Percentiles rank a stretch among this genome's conserved stretches.
Conservation (phyloP, 345 rosid species). For the Rhizophora mangle region DNA sequence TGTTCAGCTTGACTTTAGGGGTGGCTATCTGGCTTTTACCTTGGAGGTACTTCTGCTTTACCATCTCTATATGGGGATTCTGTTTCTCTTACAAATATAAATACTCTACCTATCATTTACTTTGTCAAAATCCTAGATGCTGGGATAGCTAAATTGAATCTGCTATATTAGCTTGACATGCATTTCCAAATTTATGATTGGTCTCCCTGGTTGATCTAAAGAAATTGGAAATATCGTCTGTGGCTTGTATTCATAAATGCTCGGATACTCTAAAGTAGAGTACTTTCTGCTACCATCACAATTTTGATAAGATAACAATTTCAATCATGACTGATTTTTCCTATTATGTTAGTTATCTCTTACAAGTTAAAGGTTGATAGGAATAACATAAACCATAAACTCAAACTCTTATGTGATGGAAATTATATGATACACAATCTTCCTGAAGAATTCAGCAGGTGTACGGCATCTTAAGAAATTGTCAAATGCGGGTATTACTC, state of each 20-base stretch:
- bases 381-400: neutral
- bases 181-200: neutral
- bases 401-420: neutral
- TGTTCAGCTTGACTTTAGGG: constrained; percentile 54
- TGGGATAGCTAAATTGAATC: neutral
- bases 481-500: constrained; percentile 84
- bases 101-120: constrained; percentile 5
- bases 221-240: neutral
- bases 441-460: constrained; percentile 75
- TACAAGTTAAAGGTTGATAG: neutral
- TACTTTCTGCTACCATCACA: neutral
- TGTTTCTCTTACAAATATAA: neutral
- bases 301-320: no score
- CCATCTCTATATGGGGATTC: constrained; percentile 1
- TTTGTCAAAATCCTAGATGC: neutral
- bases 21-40: constrained; percentile 88
- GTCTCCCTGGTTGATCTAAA: neutral
- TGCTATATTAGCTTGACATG: constrained; percentile 3
- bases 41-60: constrained; percentile 49
- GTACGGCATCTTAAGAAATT: constrained; percentile 70
- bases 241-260: neutral
- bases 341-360: neutral
- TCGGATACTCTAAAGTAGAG: neutral
- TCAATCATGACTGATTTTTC: neutral
- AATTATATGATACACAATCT: constrained; percentile 16